Conservation (phyloP, 176 grass and related monocot species). For the Oryza longistaminata region DNA sequence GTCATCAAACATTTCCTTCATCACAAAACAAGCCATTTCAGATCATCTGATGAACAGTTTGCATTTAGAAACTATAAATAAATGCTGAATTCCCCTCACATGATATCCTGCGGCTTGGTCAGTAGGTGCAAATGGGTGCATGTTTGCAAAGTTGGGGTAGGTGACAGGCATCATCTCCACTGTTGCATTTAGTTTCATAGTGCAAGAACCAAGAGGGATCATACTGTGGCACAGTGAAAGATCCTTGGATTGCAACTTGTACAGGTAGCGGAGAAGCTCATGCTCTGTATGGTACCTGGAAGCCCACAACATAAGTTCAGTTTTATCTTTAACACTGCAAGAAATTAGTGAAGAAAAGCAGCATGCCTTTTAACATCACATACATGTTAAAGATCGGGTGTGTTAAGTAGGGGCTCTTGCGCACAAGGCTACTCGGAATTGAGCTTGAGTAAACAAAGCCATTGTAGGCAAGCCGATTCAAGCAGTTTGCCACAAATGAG, state of each 20-base stretch:
- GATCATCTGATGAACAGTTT: not conserved
- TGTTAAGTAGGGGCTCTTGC: conserved; percentile 81
- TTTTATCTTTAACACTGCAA: conserved; percentile 1
- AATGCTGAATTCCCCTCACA: conserved; percentile 39
- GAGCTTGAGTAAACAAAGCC: conserved; percentile 65
- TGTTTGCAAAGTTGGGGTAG: conserved; percentile 80
- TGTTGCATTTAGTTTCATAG: conserved; percentile 99
- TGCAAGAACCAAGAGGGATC: conserved; percentile 99
- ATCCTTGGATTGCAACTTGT: conserved; percentile 91
- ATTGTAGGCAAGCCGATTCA: conserved; percentile 64
- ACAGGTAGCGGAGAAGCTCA: conserved; percentile 91
- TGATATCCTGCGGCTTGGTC: conserved; percentile 90
- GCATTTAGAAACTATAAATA: not conserved
- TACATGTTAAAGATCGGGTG: conserved; percentile 95
- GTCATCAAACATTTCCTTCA: conserved; percentile 98
- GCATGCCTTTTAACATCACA: not conserved
- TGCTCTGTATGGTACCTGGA: conserved; percentile 98
- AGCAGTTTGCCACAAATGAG: conserved; percentile 73
- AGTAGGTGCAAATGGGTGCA: conserved; percentile 89
- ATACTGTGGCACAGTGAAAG: conserved; percentile 98
- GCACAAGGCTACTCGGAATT: conserved; percentile 68
- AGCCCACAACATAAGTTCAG: conserved; percentile 22
- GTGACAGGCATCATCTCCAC: conserved; percentile 99
- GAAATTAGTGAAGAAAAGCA: conserved; percentile 11
- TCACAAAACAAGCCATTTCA: conserved; percentile 28